These are phyloP conservation scores for Calonectria leucothoes DNA, from an alignment of 2,329 filamentous ascomycete genomes.

Conservation along the genomic window DNA sequence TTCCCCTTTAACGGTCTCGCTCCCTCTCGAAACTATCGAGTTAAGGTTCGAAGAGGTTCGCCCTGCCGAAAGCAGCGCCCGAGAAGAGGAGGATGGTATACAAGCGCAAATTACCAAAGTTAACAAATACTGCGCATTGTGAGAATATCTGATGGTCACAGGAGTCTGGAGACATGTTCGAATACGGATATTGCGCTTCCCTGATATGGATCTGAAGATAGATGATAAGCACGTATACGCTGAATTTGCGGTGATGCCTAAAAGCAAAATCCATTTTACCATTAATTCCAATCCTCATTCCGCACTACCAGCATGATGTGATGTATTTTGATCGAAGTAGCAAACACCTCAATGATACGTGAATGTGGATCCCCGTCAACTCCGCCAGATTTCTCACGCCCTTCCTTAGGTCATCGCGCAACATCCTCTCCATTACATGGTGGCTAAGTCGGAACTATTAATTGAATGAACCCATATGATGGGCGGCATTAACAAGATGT, in stretches of 20 bases:
- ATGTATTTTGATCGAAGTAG: not conserved
- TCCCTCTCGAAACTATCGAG: slow-evolving; percentile 11
- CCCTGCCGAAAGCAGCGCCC: not conserved
- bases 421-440: too few relatives aligned
- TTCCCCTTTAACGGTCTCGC: not conserved
- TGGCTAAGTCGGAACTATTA: not conserved
- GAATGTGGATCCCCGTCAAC: not conserved
- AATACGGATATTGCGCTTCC: not conserved
- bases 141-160: not conserved
- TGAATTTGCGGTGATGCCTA: not conserved
- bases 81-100: slow-evolving; percentile 6
- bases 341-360: not conserved
- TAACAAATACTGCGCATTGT: not conserved
- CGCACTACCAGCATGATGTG: not conserved
- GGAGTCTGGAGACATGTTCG: not conserved
- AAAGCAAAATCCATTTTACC: not conserved
- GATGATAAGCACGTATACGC: not conserved
- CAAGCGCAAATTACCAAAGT: not conserved
- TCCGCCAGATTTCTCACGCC: not conserved
- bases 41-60: not conserved
- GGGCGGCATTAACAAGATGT: not conserved
- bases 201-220: not conserved
- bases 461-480: not conserved
- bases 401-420: not conserved
- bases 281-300: not conserved